Conservation (phyloP, 768 basidiomycete species). For the Epithele typhae region DNA sequence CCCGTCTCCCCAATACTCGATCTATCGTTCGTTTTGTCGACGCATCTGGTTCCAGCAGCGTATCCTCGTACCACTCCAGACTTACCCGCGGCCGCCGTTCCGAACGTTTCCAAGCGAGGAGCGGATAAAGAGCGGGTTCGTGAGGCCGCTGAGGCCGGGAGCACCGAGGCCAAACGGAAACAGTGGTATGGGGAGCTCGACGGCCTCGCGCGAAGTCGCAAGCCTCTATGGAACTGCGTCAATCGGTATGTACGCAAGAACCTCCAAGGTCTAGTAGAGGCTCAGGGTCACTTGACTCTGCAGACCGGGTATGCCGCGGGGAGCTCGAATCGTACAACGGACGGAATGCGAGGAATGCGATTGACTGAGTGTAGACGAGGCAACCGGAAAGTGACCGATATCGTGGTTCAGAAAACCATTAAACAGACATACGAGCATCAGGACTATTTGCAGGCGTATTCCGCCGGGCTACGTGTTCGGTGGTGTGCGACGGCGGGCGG, state of each 20-base stretch:
- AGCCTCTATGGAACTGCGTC: constrained; percentile 61
- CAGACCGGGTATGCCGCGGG: no score
- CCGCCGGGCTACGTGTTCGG: no score
- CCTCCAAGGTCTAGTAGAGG: no score
- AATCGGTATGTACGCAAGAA: constrained; percentile 61
- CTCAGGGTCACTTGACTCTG: no score
- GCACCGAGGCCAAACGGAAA: constrained; percentile 28
- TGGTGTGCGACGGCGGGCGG: no score
- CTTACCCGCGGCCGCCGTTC: constrained; percentile 33
- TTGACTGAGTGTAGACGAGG: no score
- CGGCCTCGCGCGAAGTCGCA: constrained; percentile 20
- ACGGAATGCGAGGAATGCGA: no score
- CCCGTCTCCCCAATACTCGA: constrained; percentile 35
- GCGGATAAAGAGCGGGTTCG: constrained; percentile 17
- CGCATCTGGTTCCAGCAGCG: constrained; percentile 54
- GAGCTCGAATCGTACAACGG: no score
- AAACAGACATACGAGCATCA: no score
- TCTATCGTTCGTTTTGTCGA: constrained; percentile 37
- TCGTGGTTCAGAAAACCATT: no score
- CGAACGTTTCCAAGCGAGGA: constrained; percentile 34
- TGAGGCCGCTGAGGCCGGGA: constrained; percentile 22
- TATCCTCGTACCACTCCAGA: constrained; percentile 43
- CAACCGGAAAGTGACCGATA: no score
- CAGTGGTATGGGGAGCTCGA: constrained; percentile 11
- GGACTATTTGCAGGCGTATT: no score